Evolutionary conservation across 495 filamentous ascomycete species (phyloP).

Genomic region (Penicillium goetzii): DNA sequence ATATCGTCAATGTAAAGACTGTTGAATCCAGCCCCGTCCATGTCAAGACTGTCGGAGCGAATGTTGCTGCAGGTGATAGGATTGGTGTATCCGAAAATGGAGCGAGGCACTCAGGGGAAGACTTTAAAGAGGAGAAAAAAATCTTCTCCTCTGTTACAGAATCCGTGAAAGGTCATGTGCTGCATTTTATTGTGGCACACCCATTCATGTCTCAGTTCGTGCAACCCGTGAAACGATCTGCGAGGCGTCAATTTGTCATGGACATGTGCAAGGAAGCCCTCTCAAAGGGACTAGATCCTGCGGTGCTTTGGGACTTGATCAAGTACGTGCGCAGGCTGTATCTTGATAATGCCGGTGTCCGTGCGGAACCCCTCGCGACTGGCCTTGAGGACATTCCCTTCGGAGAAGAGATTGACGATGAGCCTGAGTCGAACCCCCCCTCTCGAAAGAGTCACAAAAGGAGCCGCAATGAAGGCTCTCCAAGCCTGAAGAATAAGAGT

Average conservation of each 20-base stretch:
- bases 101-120: background rate
- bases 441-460: constrained; percentile 12
- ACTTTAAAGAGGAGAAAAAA: constrained; percentile 8
- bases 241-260: constrained; percentile 24
- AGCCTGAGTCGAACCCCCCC: background rate
- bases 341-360: constrained; percentile 16
- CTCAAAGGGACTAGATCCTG: constrained; percentile 19
- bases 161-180: constrained; percentile 16
- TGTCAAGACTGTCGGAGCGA: background rate
- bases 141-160: constrained; percentile 27
- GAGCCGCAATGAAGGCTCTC: background rate
- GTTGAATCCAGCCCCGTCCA: background rate
- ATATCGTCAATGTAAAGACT: background rate
- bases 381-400: constrained; percentile 20
- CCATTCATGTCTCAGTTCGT: constrained; percentile 25
- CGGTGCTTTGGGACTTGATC: constrained; percentile 18
- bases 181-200: constrained; percentile 27
- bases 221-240: constrained; percentile 26
- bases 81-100: background rate
- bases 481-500: background rate
- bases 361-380: background rate
- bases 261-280: constrained; percentile 25
- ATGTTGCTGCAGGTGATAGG: background rate
- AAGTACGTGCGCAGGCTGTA: constrained; percentile 31
- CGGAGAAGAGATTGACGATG: constrained; percentile 24